Evolutionary conservation across 768 basidiomycete genomes (phyloP).

Genomic region (Exidia glandulosa): DNA sequence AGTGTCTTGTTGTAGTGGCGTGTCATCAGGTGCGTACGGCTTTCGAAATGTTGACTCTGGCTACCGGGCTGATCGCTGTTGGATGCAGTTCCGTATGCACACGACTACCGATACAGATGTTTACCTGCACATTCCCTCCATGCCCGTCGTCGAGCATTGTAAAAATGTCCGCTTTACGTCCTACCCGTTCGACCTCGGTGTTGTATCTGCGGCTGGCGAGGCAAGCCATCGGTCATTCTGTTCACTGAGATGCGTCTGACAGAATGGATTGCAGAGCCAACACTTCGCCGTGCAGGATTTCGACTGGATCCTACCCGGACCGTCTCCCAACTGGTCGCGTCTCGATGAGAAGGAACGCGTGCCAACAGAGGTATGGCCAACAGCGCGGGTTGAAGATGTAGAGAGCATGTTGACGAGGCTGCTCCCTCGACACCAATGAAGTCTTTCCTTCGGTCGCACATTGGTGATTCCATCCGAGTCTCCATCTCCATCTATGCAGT

Average conservation of each 20-base stretch:
- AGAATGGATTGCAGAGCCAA: conserved; percentile 20
- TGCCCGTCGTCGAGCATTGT: conserved; percentile 76
- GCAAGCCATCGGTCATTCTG: background rate
- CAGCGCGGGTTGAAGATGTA: background rate
- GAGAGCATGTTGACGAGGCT: too few species aligned
- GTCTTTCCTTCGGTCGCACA: too few species aligned
- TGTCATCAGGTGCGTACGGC: conserved; percentile 67
- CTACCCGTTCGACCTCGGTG: conserved; percentile 35
- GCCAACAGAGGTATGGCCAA: background rate
- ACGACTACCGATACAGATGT: conserved; percentile 52
- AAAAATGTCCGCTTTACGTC: conserved; percentile 45
- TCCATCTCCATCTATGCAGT: too few species aligned
- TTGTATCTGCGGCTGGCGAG: background rate
- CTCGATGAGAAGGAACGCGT: background rate
- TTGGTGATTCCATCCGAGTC: too few species aligned
- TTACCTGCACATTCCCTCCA: conserved; percentile 54
- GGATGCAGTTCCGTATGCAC: conserved; percentile 89
- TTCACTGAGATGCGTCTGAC: background rate
- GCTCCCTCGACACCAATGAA: too few species aligned
- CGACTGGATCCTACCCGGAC: conserved; percentile 64
- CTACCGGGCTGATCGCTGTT: background rate
- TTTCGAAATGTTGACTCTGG: background rate
- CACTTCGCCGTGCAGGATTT: conserved; percentile 66
- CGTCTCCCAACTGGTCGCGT: conserved; percentile 66
- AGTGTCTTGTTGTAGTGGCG: conserved; percentile 56